Base-by-base conservation (phyloP, 257 asterid species). In the Petunia secreta region DNA sequence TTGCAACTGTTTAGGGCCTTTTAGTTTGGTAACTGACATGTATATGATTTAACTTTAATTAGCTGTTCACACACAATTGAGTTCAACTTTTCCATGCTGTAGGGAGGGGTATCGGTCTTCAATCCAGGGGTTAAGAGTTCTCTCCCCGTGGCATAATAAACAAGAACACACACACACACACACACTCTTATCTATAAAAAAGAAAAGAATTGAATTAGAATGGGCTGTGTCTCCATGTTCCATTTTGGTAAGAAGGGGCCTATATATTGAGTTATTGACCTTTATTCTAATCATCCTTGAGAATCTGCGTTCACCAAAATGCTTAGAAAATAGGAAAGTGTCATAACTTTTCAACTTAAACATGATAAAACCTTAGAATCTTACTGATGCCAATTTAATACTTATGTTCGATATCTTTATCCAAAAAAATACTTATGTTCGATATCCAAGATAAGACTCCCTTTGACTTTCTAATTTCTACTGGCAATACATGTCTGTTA, bases 321-420 rank as follows among this genome's bases (percentile, higher is more conserved):
- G 77, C 60, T 71, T 71, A 50, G 44, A 34, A 50, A 73, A 11
- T 73, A 39, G 78, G 52, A 65, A 14, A n/a, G 36, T 73, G 78
- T 34, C 78, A 36, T 50, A 50, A 50, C 6, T 13, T 50, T 50
- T 50, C 46, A 13, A 73, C 44, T 73, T 50, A 6, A 25, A 73
- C 78, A 8, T 48, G 43, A 69, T 52, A 34, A 69, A 57, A 34
- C 40, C 48, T 46, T 46, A 69, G 43, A 8, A 48, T 69, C 59
- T 69, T 69, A 69, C 25, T 71, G 62, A 48, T 46, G 41, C 58
- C 59, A 46, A 25, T 69, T 16, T 69, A 5, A 46, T 46, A 69
- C 16, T 44, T 25, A 69, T 71, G 11, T 50, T 48, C 77, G 60
- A 11, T 71, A 4, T 54, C 39, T 25, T 25, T 25, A 25, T 25